phyloP scores from a whole-genome alignment of 805 yeast genomes.

The Priceomyces castillae region DNA sequence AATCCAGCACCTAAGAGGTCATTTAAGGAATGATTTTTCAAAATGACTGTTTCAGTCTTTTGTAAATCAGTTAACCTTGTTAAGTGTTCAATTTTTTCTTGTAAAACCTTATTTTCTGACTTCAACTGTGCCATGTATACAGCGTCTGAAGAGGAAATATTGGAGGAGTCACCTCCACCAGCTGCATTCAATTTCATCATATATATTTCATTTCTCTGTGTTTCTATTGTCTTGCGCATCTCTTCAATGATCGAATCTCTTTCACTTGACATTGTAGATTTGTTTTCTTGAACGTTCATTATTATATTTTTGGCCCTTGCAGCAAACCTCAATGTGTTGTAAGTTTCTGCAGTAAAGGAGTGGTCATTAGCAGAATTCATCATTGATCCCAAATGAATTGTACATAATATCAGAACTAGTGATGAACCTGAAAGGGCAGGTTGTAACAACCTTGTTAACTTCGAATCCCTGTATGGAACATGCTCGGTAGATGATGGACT shows the following conservation, averaged over 20 bases:
- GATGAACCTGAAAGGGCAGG: constrained; percentile 90
- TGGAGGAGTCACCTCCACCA: not conserved
- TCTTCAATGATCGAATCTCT: constrained; percentile 51
- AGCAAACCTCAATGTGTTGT: constrained; percentile 87
- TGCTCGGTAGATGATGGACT: constrained; percentile 46
- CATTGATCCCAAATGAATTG: constrained; percentile 62
- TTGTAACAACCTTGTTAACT: constrained; percentile 83
- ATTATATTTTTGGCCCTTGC: constrained; percentile 87
- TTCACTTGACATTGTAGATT: constrained; percentile 33
- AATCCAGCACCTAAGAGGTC: constrained; percentile 49
- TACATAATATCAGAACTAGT: constrained; percentile 80
- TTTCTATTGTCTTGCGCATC: constrained; percentile 58
- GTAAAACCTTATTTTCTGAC: constrained; percentile 63
- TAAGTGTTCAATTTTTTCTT: constrained; percentile 67
- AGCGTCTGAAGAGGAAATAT: not conserved
- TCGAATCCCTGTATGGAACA: constrained; percentile 91
- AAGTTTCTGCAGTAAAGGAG: constrained; percentile 67
- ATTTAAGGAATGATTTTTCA: constrained; percentile 59
- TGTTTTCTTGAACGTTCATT: constrained; percentile 60
- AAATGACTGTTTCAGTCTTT: constrained; percentile 52
- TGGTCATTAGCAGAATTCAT: constrained; percentile 22
- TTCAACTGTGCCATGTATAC: constrained; percentile 29
- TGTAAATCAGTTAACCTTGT: constrained; percentile 63
- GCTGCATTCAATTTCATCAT: constrained; percentile 23
- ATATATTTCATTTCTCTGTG: constrained; percentile 53